phyloP scores from a whole-genome alignment of 352 stramenopile species.

The Pythium sp. region DNA sequence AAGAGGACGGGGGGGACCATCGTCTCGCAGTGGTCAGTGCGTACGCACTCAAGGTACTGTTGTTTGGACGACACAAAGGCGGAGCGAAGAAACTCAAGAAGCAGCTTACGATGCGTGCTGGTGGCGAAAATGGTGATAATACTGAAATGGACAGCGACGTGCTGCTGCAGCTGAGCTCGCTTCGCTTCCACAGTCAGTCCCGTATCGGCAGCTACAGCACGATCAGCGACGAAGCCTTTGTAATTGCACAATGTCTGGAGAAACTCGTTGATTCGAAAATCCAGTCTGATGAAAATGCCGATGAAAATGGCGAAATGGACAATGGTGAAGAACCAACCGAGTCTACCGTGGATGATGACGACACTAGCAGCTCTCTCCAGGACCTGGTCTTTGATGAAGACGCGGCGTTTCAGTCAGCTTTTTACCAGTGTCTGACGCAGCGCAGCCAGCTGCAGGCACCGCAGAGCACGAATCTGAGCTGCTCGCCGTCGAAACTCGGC shows the following conservation, averaged over 20 bases:
- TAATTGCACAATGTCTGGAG: constrained; percentile 38
- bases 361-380: background rate
- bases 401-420: constrained; percentile 41
- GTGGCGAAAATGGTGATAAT: background rate
- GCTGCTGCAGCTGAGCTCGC: constrained; percentile 22
- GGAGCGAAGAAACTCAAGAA: background rate
- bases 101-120: constrained; percentile 1
- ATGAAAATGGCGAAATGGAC: background rate
- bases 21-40: constrained; percentile 64
- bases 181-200: constrained; percentile 70
- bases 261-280: constrained; percentile 13
- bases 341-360: background rate
- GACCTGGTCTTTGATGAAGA: constrained; percentile 18
- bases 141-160: constrained; percentile 15
- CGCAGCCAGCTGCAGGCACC: constrained; percentile 48
- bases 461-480: constrained; percentile 31
- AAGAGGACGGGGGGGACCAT: constrained; percentile 9
- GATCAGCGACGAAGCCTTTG: constrained; percentile 52
- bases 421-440: constrained; percentile 61
- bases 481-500: constrained; percentile 53
- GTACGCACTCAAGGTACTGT: constrained; percentile 49
- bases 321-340: background rate
- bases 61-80: constrained; percentile 27
- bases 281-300: background rate
- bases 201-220: constrained; percentile 74